Evolutionary conservation across 306 rosid species (phyloP).

Genomic region (Casuarina equisetifolia): DNA sequence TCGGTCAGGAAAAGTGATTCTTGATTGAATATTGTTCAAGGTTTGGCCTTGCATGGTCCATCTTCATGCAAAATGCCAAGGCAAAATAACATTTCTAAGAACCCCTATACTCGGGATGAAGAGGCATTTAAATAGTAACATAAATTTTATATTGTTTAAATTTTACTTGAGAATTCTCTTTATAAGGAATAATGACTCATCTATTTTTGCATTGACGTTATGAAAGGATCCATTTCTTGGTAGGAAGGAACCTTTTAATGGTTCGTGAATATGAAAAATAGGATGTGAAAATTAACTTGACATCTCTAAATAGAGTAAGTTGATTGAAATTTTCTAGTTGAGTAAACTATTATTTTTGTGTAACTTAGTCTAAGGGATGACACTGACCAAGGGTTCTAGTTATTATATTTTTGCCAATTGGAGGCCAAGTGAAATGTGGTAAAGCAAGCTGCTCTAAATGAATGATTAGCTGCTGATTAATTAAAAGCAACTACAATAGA

Average conservation of each 20-base stretch:
- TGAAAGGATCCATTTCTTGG: too few relatives aligned
- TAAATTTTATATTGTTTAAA: too few relatives aligned
- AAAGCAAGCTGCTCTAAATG: background rate
- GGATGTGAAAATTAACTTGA: too few relatives aligned
- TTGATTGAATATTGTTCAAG: background rate
- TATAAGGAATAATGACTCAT: too few relatives aligned
- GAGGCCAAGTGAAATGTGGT: background rate
- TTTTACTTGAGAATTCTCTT: too few relatives aligned
- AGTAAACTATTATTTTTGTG: background rate
- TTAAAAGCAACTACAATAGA: background rate
- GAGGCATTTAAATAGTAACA: too few relatives aligned
- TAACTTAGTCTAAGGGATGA: background rate
- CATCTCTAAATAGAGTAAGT: background rate
- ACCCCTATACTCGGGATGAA: too few relatives aligned
- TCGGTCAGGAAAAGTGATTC: background rate
- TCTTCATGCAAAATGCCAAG: too few relatives aligned
- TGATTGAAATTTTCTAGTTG: background rate
- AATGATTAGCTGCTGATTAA: background rate
- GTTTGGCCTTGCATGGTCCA: background rate
- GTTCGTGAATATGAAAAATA: too few relatives aligned
- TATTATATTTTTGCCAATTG: background rate
- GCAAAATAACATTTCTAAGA: too few relatives aligned
- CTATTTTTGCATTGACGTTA: too few relatives aligned
- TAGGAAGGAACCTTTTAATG: too few relatives aligned
- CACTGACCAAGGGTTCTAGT: background rate